Evolutionary conservation across 2,329 filamentous ascomycete species (phyloP), one percentile per base, ranked within the genome.

Genomic region (Penicillium palitans): DNA sequence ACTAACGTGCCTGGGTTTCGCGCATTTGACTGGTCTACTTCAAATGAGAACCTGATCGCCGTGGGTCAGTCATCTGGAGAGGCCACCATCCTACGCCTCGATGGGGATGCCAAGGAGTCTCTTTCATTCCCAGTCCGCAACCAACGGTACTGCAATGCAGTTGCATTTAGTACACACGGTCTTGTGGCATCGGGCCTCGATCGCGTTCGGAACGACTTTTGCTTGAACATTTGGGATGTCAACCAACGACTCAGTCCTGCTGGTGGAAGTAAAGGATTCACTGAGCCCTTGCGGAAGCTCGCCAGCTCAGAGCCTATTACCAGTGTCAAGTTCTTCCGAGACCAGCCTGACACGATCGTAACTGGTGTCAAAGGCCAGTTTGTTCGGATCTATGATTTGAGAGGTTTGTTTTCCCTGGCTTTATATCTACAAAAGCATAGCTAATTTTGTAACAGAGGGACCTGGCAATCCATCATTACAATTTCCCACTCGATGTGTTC

Each of bases 1-100:
- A 80, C 80, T 64, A 82, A 83, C 61, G 78, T 87, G 2, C 84
- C 84, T 29, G 80, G 82, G 29, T 87, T 87, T 68, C 84, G 83
- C 40, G 85, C 86, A 15, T 88, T 88, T 71, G 85, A 87, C 70
- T 88, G 85, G 85, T 87, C 84, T 7, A 82, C 82, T 54, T 78
- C 77, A 37, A 79, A 87, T 63, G 81, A 85, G 58, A 77, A 78
- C 48, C 72, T 87, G 3, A 82, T 87, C 31, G 85, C 83, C 21
- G 79, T 88, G 13, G 86, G 86, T 25, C 80, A 85, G 61, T 81
- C 83, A 3, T 85, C 84, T 19, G 86, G 86, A 35, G 85, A 87
- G 70, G 84, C 85, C 31, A 83, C 80, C 13, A 72, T 88, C 50
- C 72, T 87, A 56, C 80, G 81, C 52, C 76, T 88, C 52, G 79